Conservation (phyloP, 768 basidiomycete genomes). For the Crassisporium funariophilum region DNA sequence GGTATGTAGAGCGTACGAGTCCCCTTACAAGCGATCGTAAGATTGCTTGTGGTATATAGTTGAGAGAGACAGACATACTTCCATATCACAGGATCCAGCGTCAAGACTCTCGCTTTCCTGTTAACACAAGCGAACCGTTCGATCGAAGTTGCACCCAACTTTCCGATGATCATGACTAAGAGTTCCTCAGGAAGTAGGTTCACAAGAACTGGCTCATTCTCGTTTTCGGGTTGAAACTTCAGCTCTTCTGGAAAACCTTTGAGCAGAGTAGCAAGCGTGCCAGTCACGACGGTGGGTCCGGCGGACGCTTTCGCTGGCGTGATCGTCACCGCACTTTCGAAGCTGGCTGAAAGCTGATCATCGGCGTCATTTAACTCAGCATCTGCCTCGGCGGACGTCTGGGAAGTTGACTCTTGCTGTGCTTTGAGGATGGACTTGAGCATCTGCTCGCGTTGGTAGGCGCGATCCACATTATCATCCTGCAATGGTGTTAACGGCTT, state of each 20-base stretch:
- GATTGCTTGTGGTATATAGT: slow-evolving; percentile 1
- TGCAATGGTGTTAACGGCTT: slow-evolving; percentile 16
- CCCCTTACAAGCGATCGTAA: slow-evolving; percentile 41
- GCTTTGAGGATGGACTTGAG: slow-evolving; percentile 36
- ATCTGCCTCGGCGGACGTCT: no score
- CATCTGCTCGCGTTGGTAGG: slow-evolving; percentile 63
- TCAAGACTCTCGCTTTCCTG: slow-evolving; percentile 74
- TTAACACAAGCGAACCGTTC: slow-evolving; percentile 78
- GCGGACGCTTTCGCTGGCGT: slow-evolving; percentile 22
- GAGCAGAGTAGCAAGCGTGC: slow-evolving; percentile 50
- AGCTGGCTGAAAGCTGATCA: slow-evolving; percentile 27
- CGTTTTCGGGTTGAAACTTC: slow-evolving; percentile 70
- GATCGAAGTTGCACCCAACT: slow-evolving; percentile 65
- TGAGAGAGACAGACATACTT: slow-evolving; percentile 48
- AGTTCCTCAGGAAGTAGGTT: slow-evolving; percentile 76
- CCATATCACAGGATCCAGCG: slow-evolving; percentile 74
- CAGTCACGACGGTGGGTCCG: slow-evolving; percentile 30
- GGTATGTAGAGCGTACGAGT: slow-evolving; percentile 67
- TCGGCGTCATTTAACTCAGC: no score
- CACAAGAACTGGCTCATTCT: slow-evolving; percentile 56
- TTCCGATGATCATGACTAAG: slow-evolving; percentile 63
- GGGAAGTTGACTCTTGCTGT: slow-evolving; percentile 19
- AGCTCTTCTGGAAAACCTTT: slow-evolving; percentile 49
- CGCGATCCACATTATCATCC: slow-evolving; percentile 74
- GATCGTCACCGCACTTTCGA: slow-evolving; percentile 28